Conservation (phyloP, 1,139 yeast species). For the Yamadazyma diddensiae region DNA sequence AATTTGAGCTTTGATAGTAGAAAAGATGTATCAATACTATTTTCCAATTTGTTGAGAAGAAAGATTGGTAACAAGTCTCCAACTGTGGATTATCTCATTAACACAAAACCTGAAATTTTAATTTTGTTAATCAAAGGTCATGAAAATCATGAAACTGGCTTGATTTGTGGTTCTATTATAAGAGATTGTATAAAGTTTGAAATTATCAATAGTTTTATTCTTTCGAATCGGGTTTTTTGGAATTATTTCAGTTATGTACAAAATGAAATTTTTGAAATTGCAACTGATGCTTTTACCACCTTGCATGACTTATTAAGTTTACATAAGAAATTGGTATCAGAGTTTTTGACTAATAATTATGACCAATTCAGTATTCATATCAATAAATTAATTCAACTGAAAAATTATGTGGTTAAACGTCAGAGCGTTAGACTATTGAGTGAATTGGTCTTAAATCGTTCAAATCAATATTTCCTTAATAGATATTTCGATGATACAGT, state of each 20-base stretch:
- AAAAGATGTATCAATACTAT: constrained; percentile 74
- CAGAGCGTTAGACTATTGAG: constrained; percentile 81
- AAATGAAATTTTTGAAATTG: constrained; percentile 77
- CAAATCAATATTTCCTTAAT: constrained; percentile 71
- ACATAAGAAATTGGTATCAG: constrained; percentile 68
- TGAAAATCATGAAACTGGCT: constrained; percentile 67
- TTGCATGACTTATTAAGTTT: constrained; percentile 64
- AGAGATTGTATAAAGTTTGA: constrained; percentile 87
- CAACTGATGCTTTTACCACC: constrained; percentile 86
- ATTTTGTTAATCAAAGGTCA: constrained; percentile 64
- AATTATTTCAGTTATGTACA: constrained; percentile 76
- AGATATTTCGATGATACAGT: constrained; percentile 77
- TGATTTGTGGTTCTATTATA: constrained; percentile 74
- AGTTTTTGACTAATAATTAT: constrained; percentile 59
- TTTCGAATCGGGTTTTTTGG: constrained; percentile 67
- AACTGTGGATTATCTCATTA: constrained; percentile 77
- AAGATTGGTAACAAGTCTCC: constrained; percentile 77
- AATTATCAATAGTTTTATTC: constrained; percentile 55
- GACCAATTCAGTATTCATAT: constrained; percentile 57
- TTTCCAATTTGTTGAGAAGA: constrained; percentile 75
- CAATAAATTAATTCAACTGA: constrained; percentile 67
- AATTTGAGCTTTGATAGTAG: constrained; percentile 85
- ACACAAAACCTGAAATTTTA: constrained; percentile 61
- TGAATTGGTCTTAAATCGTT: constrained; percentile 70
- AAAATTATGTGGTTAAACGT: constrained; percentile 87